phyloP scores from a whole-genome alignment of 305 asterid genomes.

The Fraxinus dipetala region DNA sequence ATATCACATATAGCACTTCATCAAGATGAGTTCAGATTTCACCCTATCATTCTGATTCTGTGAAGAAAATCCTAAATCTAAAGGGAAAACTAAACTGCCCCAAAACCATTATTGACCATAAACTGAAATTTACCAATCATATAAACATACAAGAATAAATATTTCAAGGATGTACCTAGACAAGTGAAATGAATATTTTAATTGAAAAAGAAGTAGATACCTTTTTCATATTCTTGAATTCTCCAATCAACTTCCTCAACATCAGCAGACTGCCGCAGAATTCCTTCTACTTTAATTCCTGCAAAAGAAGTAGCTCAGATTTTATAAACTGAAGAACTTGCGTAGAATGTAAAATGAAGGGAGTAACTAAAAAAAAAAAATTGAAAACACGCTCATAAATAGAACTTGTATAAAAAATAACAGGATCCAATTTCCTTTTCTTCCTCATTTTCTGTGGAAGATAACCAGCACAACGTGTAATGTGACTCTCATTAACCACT shows the following conservation, averaged over 20 bases:
- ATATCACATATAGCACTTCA: conserved; percentile 9
- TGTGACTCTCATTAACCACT: conserved; percentile 9
- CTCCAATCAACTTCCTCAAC: conserved; percentile 92
- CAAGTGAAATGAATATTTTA: not conserved
- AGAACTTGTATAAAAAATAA: not conserved
- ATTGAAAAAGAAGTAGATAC: conserved; percentile 35
- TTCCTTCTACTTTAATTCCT: conserved; percentile 92
- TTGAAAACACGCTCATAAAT: not conserved
- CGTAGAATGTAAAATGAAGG: not conserved
- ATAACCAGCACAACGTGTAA: not conserved
- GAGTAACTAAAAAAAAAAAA: not conserved
- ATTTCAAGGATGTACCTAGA: not conserved
- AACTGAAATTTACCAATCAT: not conserved
- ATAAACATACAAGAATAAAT: conserved; percentile 9
- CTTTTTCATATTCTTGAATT: conserved; percentile 92
- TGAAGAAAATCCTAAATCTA: not conserved
- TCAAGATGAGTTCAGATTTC: not conserved
- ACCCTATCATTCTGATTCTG: not conserved
- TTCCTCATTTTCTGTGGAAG: conserved; percentile 1
- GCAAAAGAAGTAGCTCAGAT: conserved; percentile 23
- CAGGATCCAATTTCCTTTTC: not conserved
- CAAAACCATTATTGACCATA: conserved; percentile 6
- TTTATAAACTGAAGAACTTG: conserved; percentile 14
- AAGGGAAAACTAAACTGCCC: not conserved
- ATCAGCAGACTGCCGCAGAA: conserved; percentile 89